Evolutionary conservation across 495 filamentous ascomycete species (phyloP).

Genomic region (Trichoderma asperelloides): DNA sequence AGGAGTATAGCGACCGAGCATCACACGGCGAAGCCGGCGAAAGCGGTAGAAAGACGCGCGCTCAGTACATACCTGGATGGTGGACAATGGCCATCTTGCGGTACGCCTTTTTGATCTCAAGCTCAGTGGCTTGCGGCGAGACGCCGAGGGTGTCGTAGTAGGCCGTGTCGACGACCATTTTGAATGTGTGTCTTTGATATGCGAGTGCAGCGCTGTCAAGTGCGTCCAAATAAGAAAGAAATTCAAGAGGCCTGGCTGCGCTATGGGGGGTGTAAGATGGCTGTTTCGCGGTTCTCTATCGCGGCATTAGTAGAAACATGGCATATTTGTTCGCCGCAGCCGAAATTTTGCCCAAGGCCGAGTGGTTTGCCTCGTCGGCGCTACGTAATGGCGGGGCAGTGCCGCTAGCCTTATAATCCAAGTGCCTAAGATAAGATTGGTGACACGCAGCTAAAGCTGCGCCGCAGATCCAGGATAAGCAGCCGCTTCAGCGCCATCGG

Average conservation of each 20-base stretch:
- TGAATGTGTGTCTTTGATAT: background rate
- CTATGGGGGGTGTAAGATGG: constrained; percentile 3
- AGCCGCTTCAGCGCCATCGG: too few relatives aligned
- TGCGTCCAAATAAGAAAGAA: background rate
- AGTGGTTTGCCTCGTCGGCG: background rate
- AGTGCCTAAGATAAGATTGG: background rate
- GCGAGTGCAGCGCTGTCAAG: background rate
- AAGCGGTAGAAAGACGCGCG: constrained; percentile 8
- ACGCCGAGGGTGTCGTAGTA: constrained; percentile 93
- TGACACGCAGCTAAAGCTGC: background rate
- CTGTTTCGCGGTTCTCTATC: background rate
- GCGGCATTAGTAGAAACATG: background rate
- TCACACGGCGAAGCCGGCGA: background rate
- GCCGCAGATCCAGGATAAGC: too few relatives aligned
- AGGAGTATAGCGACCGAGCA: background rate
- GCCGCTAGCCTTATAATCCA: background rate
- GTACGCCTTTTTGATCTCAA: constrained; percentile 99
- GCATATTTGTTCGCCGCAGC: constrained; percentile 1
- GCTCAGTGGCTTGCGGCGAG: constrained; percentile 75
- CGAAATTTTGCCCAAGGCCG: constrained; percentile 1
- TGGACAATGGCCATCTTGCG: constrained; percentile 80
- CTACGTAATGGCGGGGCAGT: constrained; percentile 8
- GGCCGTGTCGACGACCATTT: constrained; percentile 73
- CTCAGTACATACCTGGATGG: constrained; percentile 43
- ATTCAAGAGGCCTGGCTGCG: background rate